phyloP scores from a whole-genome alignment of 1,284 basidiomycete species.

The Pseudomicrostroma phylloplanum region DNA sequence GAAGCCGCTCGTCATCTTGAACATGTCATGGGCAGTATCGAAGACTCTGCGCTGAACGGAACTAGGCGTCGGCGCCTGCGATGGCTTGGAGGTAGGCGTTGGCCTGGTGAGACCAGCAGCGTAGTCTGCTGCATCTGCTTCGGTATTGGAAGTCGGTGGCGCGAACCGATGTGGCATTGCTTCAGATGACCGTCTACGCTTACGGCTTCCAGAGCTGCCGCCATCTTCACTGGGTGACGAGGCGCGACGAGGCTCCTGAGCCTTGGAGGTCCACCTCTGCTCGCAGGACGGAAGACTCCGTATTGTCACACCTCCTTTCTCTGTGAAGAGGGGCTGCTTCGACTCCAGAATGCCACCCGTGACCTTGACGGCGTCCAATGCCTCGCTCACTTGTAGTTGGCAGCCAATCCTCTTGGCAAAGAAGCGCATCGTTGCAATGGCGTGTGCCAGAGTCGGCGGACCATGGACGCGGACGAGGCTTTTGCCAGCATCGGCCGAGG shows the following conservation, averaged over 20 bases:
- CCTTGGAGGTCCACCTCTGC: no score
- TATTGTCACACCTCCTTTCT: no score
- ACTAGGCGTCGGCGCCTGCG: no score
- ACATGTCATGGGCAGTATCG: slow-evolving; percentile 11
- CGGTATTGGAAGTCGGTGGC: background rate
- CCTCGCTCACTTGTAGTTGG: slow-evolving; percentile 17
- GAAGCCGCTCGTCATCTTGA: slow-evolving; percentile 11
- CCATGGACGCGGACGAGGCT: slow-evolving; percentile 61
- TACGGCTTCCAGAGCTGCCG: background rate
- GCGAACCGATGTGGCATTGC: background rate
- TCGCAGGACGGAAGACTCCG: no score
- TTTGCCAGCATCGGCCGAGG: slow-evolving; percentile 60
- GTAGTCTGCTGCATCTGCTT: background rate
- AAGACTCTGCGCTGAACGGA: background rate
- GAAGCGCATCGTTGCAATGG: slow-evolving; percentile 60
- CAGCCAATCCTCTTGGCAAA: slow-evolving; percentile 36
- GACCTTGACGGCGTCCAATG: no score
- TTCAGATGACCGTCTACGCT: slow-evolving; percentile 3
- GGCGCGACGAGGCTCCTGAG: no score
- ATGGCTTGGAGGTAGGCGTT: no score
- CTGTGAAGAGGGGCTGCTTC: no score
- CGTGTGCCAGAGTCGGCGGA: slow-evolving; percentile 66
- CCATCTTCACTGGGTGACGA: no score
- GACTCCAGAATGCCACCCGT: no score
- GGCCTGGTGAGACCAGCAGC: no score